These are phyloP conservation scores for Omphalotus olearius DNA, from an alignment of 1,284 basidiomycete genomes.

Conservation along the genomic window DNA sequence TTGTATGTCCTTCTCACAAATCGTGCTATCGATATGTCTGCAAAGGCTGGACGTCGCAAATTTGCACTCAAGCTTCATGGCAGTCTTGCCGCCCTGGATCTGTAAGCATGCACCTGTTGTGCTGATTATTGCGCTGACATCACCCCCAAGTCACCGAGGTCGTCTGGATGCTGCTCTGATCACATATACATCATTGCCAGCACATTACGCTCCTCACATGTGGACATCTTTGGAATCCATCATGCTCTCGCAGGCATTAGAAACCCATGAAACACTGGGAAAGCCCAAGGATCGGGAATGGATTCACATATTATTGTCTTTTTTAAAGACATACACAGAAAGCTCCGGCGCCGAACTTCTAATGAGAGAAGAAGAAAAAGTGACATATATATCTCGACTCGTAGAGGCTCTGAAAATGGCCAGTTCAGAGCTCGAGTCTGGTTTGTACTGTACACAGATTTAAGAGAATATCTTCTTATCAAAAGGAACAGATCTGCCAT, in stretches of 20 bases:
- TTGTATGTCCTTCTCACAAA: conserved; percentile 74
- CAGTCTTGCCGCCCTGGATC: conserved; percentile 80
- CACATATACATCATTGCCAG: conserved; percentile 73
- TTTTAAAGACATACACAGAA: conserved; percentile 62
- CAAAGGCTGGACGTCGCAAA: conserved; percentile 74
- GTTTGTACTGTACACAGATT: conserved; percentile 30
- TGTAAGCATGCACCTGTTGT: conserved; percentile 46
- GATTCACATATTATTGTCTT: conserved; percentile 67
- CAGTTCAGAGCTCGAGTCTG: conserved; percentile 49
- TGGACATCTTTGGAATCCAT: conserved; percentile 78
- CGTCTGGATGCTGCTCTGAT: conserved; percentile 58
- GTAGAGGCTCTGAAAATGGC: conserved; percentile 47
- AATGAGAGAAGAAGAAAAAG: conserved; percentile 44
- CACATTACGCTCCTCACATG: conserved; percentile 74
- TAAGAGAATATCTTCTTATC: not conserved
- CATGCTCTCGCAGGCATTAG: conserved; percentile 68
- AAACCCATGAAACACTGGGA: conserved; percentile 51
- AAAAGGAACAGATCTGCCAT: conserved; percentile 48
- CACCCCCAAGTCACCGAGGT: conserved; percentile 53
- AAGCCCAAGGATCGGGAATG: conserved; percentile 67
- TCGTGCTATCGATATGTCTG: conserved; percentile 80
- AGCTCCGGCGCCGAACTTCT: conserved; percentile 50
- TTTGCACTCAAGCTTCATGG: conserved; percentile 83
- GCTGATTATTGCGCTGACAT: not conserved
- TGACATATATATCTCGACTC: conserved; percentile 49